phyloP scores from a whole-genome alignment of 2,329 filamentous ascomycete species.

The Zalaria obscura region DNA sequence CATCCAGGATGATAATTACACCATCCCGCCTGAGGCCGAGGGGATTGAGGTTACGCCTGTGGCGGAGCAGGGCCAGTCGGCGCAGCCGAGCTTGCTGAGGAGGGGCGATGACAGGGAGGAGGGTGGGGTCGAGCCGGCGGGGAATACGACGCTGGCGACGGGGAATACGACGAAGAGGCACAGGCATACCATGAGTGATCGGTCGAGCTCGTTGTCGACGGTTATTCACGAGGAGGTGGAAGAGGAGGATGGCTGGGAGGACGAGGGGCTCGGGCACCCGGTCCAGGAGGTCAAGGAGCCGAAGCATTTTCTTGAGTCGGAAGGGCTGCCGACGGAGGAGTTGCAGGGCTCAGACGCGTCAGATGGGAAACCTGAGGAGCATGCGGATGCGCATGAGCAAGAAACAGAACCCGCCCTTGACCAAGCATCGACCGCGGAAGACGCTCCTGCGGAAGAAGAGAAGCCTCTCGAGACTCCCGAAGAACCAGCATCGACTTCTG shows the following conservation, averaged over 20 bases:
- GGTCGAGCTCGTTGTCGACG: slow-evolving; percentile 58
- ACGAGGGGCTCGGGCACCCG: slow-evolving; percentile 7
- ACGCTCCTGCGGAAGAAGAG: slow-evolving; percentile 9
- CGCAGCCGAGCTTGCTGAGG: slow-evolving; percentile 17
- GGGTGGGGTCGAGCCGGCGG: slow-evolving; percentile 16
- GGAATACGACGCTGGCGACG: slow-evolving; percentile 35
- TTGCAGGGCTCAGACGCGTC: slow-evolving; percentile 10
- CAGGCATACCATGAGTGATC: slow-evolving; percentile 66
- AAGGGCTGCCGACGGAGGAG: slow-evolving; percentile 6
- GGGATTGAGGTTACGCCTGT: slow-evolving; percentile 45
- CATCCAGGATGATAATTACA: slow-evolving; percentile 88
- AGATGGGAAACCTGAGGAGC: slow-evolving; percentile 8
- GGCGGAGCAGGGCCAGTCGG: slow-evolving; percentile 1
- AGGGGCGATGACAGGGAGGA: slow-evolving; percentile 12
- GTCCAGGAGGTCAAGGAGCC: slow-evolving; percentile 5
- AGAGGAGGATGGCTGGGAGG: slow-evolving; percentile 11
- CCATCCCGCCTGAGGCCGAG: slow-evolving; percentile 83
- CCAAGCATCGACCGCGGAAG: slow-evolving; percentile 2
- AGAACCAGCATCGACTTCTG: slow-evolving; percentile 11
- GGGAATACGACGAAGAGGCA: slow-evolving; percentile 69
- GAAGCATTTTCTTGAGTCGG: neutral
- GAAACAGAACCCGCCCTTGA: slow-evolving; percentile 2
- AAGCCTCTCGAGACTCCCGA: slow-evolving; percentile 10
- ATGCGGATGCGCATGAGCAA: slow-evolving; percentile 2
- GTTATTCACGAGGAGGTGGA: slow-evolving; percentile 78